Percentiles rank a stretch among this genome's conserved stretches.
phyloP scores from a whole-genome alignment of 169 alveolate species.

The Fabrea salina region DNA sequence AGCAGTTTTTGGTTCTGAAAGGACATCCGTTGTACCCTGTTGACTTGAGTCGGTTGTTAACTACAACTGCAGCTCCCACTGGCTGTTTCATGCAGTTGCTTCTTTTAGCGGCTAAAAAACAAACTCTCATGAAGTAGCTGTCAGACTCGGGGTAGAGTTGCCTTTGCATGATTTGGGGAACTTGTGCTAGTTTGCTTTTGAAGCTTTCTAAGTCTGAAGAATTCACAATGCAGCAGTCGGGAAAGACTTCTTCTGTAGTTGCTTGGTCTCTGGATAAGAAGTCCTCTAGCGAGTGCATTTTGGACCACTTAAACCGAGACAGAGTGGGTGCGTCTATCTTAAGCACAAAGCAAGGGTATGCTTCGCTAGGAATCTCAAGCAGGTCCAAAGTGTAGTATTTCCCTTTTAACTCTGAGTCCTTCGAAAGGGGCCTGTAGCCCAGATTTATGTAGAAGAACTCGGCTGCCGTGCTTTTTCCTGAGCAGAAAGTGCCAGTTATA shows the following conservation, averaged over 20 bases:
- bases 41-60: slow-evolving; percentile 68
- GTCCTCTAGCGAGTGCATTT: no score
- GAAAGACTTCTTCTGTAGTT: no score
- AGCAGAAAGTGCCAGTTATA: slow-evolving; percentile 14
- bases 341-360: background rate
- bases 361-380: background rate
- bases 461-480: slow-evolving; percentile 24
- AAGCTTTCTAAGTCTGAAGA: no score
- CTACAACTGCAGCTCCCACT: slow-evolving; percentile 80
- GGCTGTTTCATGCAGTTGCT: slow-evolving; percentile 85
- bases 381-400: background rate
- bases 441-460: background rate
- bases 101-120: slow-evolving; percentile 72
- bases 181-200: no score
- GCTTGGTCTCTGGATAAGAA: no score
- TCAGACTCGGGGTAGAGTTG: slow-evolving; percentile 72
- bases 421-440: background rate
- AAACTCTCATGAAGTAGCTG: slow-evolving; percentile 80
- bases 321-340: slow-evolving; percentile 14
- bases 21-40: slow-evolving; percentile 90
- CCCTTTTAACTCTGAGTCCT: no score
- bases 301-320: background rate
- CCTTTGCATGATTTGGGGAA: no score
- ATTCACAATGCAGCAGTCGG: no score
- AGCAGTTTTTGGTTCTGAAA: slow-evolving; percentile 67